phyloP scores from a whole-genome alignment of 148 eudicot species.

The Linanthus parryae region DNA sequence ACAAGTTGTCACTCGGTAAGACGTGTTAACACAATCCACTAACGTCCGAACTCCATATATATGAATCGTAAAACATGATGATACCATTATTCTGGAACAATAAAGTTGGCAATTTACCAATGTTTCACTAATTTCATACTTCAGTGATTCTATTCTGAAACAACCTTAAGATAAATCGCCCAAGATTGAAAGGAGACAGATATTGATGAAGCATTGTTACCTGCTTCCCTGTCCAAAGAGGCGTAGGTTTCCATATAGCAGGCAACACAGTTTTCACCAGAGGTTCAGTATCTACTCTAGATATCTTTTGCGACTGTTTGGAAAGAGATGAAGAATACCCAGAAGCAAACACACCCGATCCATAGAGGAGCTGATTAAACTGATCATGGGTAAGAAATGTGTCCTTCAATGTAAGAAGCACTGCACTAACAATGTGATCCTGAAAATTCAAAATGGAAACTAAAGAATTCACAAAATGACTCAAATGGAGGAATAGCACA shows the following conservation, averaged over 20 bases:
- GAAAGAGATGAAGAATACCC: slow-evolving; percentile 27
- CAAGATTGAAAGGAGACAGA: too few relatives aligned
- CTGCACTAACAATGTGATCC: slow-evolving; percentile 97
- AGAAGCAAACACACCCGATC: slow-evolving; percentile 62
- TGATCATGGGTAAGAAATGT: slow-evolving; percentile 67
- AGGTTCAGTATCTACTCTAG: slow-evolving; percentile 44
- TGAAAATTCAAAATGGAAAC: slow-evolving; percentile 37
- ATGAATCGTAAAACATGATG: too few relatives aligned
- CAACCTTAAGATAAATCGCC: too few relatives aligned
- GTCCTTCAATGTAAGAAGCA: slow-evolving; percentile 87
- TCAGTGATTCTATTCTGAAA: too few relatives aligned
- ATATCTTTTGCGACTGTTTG: slow-evolving; percentile 36
- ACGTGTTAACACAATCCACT: too few relatives aligned
- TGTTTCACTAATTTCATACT: too few relatives aligned
- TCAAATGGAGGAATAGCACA: slow-evolving; percentile 22
- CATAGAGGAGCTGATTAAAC: slow-evolving; percentile 74
- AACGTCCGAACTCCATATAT: too few relatives aligned
- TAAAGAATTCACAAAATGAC: slow-evolving; percentile 27
- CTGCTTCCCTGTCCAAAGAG: slow-evolving; percentile 99
- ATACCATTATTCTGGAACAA: too few relatives aligned
- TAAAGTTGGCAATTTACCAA: too few relatives aligned
- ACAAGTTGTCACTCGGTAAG: too few relatives aligned
- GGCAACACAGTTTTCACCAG: slow-evolving; percentile 54
- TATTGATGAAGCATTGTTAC: too few relatives aligned
- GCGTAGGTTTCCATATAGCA: slow-evolving; percentile 69